Conservation (phyloP, 2,329 filamentous ascomycete species). For the Pseudocercospora fijiensis region DNA sequence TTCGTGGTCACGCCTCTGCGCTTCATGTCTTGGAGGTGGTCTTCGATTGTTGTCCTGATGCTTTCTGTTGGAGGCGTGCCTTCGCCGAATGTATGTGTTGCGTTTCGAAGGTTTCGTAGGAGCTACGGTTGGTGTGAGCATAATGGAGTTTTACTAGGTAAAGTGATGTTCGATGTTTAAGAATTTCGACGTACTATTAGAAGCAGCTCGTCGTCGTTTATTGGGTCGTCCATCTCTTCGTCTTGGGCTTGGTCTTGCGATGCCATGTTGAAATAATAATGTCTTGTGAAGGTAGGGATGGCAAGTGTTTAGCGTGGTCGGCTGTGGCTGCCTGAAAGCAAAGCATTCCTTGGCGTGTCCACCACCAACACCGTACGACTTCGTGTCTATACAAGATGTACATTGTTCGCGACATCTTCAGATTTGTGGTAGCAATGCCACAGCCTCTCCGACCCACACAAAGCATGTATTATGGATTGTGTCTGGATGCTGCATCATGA, state of each 20-base stretch:
- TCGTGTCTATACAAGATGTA: no score
- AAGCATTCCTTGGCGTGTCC: background rate
- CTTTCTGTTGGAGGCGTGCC: slow-evolving; percentile 35
- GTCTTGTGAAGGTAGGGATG: background rate
- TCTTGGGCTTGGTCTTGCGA: background rate
- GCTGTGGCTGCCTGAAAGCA: background rate
- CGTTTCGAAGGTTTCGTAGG: slow-evolving; percentile 39
- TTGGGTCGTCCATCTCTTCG: background rate
- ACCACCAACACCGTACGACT: no score
- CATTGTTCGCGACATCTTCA: no score
- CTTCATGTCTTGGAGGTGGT: slow-evolving; percentile 37
- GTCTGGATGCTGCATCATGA: background rate
- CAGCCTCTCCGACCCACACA: no score
- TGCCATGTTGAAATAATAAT: background rate
- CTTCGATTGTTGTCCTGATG: slow-evolving; percentile 35
- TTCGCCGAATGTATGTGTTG: slow-evolving; percentile 39
- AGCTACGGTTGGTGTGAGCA: slow-evolving; percentile 29
- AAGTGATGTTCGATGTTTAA: background rate
- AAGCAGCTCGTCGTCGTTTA: background rate
- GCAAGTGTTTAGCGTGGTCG: background rate
- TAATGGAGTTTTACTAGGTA: background rate
- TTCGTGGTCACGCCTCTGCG: slow-evolving; percentile 28
- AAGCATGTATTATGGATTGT: background rate
- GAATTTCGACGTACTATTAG: background rate
- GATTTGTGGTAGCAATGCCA: no score